Conservation (phyloP, 805 yeast species). For the Candida railenensis region DNA sequence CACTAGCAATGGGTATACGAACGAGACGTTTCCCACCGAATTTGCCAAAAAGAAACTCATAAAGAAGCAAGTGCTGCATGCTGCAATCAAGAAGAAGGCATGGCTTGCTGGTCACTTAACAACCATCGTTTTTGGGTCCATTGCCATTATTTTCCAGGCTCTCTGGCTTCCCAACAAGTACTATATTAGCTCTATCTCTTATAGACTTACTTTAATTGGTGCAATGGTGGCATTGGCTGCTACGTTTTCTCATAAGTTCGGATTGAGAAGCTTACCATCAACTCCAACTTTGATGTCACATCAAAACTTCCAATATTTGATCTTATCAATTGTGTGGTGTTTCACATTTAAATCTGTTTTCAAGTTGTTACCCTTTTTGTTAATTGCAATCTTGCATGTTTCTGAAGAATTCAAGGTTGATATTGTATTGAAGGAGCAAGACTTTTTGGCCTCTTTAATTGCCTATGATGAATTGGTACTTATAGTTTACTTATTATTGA, state of each 20-base stretch:
- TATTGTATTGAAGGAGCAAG: constrained; percentile 38
- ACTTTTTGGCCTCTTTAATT: constrained; percentile 43
- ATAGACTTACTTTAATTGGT: constrained; percentile 58
- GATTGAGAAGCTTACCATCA: constrained; percentile 55
- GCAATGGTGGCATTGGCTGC: constrained; percentile 50
- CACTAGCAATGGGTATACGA: constrained; percentile 16
- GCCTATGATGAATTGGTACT: constrained; percentile 62
- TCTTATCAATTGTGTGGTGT: constrained; percentile 58
- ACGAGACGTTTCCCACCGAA: constrained; percentile 13
- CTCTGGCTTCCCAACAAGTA: constrained; percentile 37
- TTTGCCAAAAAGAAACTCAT: constrained; percentile 27
- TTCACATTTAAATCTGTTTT: constrained; percentile 63
- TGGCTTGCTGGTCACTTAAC: constrained; percentile 61
- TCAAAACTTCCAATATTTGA: constrained; percentile 70
- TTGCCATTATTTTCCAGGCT: constrained; percentile 35
- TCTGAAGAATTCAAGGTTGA: constrained; percentile 38
- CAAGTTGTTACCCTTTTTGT: constrained; percentile 60
- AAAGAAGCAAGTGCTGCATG: constrained; percentile 23
- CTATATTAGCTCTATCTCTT: constrained; percentile 49
- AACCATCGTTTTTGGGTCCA: constrained; percentile 46
- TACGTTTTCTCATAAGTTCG: constrained; percentile 59
- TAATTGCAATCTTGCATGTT: constrained; percentile 60
- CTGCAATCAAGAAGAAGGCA: constrained; percentile 42
- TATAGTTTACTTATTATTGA: constrained; percentile 50
- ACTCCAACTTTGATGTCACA: constrained; percentile 65